Evolutionary conservation across 805 yeast species (phyloP), one percentile per base, ranked within the genome.

Genomic region (Ogataea neopini): DNA sequence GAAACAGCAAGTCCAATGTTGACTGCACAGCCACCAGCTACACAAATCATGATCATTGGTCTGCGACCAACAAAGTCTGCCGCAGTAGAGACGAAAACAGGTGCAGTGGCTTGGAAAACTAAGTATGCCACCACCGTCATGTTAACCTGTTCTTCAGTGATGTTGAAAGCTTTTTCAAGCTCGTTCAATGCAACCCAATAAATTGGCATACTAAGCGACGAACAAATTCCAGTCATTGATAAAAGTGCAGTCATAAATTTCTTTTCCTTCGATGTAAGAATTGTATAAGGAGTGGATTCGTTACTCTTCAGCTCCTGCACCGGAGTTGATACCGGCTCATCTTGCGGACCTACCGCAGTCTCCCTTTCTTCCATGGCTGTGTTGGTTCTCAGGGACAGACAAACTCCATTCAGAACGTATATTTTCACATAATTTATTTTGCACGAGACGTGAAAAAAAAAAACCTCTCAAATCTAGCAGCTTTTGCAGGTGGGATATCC

Each of bases 1-100:
- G 81, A 67, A 19, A 74, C 69, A 0, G 95, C 88, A 11, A 89
- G 63, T 0, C 86, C 94, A 30, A 86, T 63, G 63, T 85, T 80
- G 0, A 87, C 80, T 7, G 73, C 81, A 15, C 80, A 66, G 56
- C 80, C 88, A 1, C 83, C 68, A 0, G 74, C 11, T 22, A 86
- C 62, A 30, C 89, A 82, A 3, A 68, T 43, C 26, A 86, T 44
- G 15, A 84, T 70, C 0, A 84, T 72, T 0, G 94, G 90, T 42
- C 96, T 68, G 57, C 96, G 75, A 0, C 96, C 96, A 39, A 75
- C 54, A 3, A 70, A 60, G 61, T 89, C 97, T 0, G 92, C 86
- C 18, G 87, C 57, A 3, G 81, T 73, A 0, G 88, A 84, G 61
- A 83, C 74, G 13, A 88, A 61, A 1, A 86, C 75, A 0, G 97